Evolutionary conservation across 192 early-diverging fungal species (phyloP).

Genomic region (Backusella circina): DNA sequence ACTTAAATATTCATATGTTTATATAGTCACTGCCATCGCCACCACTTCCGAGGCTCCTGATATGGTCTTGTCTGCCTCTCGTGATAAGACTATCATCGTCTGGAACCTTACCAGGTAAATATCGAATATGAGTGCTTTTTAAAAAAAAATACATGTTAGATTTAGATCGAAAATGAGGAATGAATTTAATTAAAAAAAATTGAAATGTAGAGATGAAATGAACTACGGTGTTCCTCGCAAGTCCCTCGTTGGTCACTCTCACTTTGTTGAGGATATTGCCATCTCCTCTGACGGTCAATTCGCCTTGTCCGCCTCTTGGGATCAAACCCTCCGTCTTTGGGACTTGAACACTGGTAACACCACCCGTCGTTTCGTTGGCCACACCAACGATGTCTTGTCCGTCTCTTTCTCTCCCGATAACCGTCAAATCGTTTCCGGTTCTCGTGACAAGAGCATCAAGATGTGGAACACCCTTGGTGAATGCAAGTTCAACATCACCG

Average conservation of each 20-base stretch:
- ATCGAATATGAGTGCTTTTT: not conserved
- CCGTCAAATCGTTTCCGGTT: constrained; percentile 98
- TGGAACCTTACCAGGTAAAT: constrained; percentile 78
- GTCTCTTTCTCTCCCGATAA: constrained; percentile 99
- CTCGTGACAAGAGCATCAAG: constrained; percentile 99
- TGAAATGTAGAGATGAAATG: constrained; percentile 65
- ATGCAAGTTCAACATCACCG: constrained; percentile 98
- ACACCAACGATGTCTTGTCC: constrained; percentile 96
- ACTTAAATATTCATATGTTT: not conserved
- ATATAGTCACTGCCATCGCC: constrained; percentile 90
- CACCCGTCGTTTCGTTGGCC: constrained; percentile 95
- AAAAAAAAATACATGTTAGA: not conserved
- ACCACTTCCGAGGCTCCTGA: constrained; percentile 95
- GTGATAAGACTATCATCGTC: constrained; percentile 99
- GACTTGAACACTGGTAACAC: constrained; percentile 93
- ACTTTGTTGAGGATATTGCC: constrained; percentile 97
- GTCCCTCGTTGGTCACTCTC: constrained; percentile 96
- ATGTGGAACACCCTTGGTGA: constrained; percentile 99
- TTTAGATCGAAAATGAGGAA: not conserved
- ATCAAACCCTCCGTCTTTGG: constrained; percentile 99
- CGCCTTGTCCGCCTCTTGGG: constrained; percentile 98
- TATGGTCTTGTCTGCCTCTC: constrained; percentile 95
- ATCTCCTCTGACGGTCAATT: constrained; percentile 99
- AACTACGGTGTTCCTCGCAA: constrained; percentile 91
- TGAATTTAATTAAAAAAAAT: not conserved